Percentiles rank a stretch among this genome's conserved stretches.
Conservation (phyloP, 2,329 filamentous ascomycete species). For the Ceratocystis smalleyi region DNA sequence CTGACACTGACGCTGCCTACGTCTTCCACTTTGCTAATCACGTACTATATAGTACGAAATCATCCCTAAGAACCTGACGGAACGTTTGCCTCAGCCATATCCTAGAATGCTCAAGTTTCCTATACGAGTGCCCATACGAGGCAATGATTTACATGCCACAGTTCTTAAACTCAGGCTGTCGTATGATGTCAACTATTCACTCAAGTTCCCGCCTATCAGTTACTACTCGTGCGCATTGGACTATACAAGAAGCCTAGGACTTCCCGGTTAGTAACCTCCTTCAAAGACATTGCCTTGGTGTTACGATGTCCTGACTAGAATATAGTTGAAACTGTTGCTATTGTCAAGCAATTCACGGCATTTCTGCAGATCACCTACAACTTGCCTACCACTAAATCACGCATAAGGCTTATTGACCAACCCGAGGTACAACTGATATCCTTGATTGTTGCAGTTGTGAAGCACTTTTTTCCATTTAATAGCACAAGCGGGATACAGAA, state of each 20-base stretch:
- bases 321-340: conserved; percentile 18
- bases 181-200: conserved; percentile 51
- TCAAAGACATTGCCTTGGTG: background rate
- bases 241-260: conserved; percentile 52
- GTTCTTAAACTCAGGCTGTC: conserved; percentile 47
- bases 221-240: conserved; percentile 50
- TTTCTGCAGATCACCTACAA: conserved; percentile 6
- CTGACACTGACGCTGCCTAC: background rate
- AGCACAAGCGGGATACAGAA: conserved; percentile 27
- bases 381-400: conserved; percentile 8
- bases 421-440: conserved; percentile 63
- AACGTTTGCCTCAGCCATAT: conserved; percentile 47
- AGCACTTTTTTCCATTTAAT: conserved; percentile 61
- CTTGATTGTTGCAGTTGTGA: conserved; percentile 58
- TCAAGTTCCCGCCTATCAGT: conserved; percentile 61
- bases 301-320: background rate
- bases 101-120: conserved; percentile 42
- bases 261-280: conserved; percentile 46
- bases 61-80: conserved; percentile 44
- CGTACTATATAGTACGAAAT: conserved; percentile 41
- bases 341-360: conserved; percentile 9
- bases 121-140: conserved; percentile 28
- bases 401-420: conserved; percentile 31
- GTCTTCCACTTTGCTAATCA: conserved; percentile 4
- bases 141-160: conserved; percentile 47